Base-by-base conservation (phyloP, 2,329 filamentous ascomycete species). In the Cladosporium sp. region DNA sequence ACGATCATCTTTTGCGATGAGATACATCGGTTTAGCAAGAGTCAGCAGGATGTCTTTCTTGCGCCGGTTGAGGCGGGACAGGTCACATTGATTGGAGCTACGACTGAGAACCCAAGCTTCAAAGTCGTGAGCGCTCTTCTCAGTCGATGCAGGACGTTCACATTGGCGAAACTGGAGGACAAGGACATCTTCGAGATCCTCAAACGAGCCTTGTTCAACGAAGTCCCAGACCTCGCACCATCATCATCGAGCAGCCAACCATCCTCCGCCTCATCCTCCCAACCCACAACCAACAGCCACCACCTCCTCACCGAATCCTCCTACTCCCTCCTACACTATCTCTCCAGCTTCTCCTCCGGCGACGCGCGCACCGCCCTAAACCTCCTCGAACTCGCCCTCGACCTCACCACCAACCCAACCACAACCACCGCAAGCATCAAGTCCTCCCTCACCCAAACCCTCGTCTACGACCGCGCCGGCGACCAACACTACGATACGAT, bases 401-500 rank as follows among this genome's bases (percentile, higher is more conserved):
- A 88, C 30, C 76, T 96, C 0, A 84, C 86, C 3, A 78, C 73
- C 27, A 78, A 80, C 6, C 75, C 79, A 0, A 74, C 76, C 8
- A 83, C 86, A 56, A 93, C 88, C 0, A 82, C 85, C 55, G 83
- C 86, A 5, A 80, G 83, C 52, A 82, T 99, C 65, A 96, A 96
- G 65, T 76, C 83, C 1, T 80, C 87, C 2, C 77, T 99, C 8
- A 97, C 92, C 2, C 91, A 91, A 65, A 97, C 92, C 0, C 76
- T 97, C 1, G 90, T 97, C 12, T 97, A 97, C 70, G 93, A 99
- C 69, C 84, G 93, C 49, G 88, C 88, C 0, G 92, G 93, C 47
- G 93, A 99, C 69, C 89, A 96, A 67, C 93, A 97, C 71, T 99
- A 97, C 73, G 92, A 99, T 65, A 93, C 88, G 47, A 97, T 99